A percentile compares a stretch with the other conserved stretches of the same genome.
phyloP scores from a whole-genome alignment of 768 basidiomycete species.

The Hortiboletus campestris region DNA sequence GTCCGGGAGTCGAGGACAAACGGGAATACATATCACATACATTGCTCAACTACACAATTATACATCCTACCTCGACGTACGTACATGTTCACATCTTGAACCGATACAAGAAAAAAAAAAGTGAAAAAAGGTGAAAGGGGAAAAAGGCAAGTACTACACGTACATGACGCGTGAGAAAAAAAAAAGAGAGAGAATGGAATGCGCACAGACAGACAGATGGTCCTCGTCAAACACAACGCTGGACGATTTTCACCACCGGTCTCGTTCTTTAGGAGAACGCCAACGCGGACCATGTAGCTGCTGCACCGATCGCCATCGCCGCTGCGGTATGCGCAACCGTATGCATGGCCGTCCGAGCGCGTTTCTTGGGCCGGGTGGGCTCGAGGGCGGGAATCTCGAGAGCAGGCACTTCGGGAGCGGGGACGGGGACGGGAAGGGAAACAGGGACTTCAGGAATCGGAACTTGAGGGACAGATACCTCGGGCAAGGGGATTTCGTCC shows the following conservation, averaged over 20 bases:
- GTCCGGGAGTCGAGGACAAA: background rate
- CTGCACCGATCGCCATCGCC: constrained; percentile 63
- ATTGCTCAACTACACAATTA: background rate
- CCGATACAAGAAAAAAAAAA: background rate
- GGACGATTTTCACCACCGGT: background rate
- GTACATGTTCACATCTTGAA: constrained; percentile 2
- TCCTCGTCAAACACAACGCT: background rate
- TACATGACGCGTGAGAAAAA: background rate
- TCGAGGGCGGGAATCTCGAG: background rate
- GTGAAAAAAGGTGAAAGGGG: background rate
- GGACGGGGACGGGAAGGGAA: background rate
- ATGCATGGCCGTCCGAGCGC: constrained; percentile 38
- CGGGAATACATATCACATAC: constrained; percentile 10
- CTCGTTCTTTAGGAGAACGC: constrained; percentile 52
- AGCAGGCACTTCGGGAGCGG: background rate
- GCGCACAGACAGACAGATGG: background rate
- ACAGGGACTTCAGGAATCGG: constrained; percentile 1
- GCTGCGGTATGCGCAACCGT: constrained; percentile 58
- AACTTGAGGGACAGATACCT: constrained; percentile 6
- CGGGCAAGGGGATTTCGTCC: background rate
- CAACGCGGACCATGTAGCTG: constrained; percentile 70
- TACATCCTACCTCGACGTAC: constrained; percentile 2
- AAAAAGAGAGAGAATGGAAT: background rate
- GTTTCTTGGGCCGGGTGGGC: constrained; percentile 40
- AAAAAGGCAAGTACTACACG: background rate